Base-by-base conservation (phyloP, 306 rosid species). In the Elaeagnus macrophylla region DNA sequence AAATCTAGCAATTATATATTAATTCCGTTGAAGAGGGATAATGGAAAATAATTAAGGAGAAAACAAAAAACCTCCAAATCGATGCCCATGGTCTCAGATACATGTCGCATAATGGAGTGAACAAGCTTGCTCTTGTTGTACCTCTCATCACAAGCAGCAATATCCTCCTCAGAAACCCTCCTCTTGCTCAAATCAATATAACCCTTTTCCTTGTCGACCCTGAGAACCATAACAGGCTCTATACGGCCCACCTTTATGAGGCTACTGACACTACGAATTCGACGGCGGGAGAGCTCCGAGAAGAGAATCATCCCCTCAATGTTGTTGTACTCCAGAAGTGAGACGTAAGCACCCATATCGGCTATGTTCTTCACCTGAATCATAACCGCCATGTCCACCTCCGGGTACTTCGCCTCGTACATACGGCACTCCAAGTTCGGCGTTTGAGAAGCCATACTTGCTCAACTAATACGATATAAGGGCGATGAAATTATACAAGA, bases 121-220 rank as follows among this genome's bases (percentile, higher is more conserved):
- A 91, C 95, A n/a, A 91, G 95, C 74, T 91, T 91, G 82, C 99
- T 91, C 93, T 87, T 91, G 58, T 91, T 91, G 58, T 86, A 91
- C 58, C 99, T 67, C 74, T 91, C 99, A 54, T 91, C 99, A 18
- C 99, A 91, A 8, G 96, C 58, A 45, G 79, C 81, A 2, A 82
- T 91, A 51, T 91, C 96, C 71, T 84, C 96, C 60, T 84, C 96
- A 1, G 94, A 84, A 12, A 88, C 96, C 64, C 96, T 74, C 15
- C 96, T 64, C 74, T 84, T 88, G 53, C 96, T 88, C 66, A 88
- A 79, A 75, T 88, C 96, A 59, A 84, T 88, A 72, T 88, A 88
- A 0, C 96, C 96, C 66, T 88, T 88, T 52, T 88, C 94, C 76
- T 82, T 84, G 51, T 88, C 94, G 6, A 84, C 94, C 69, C 91